Evolutionary conservation across 192 early-diverging fungal species (phyloP).

Genomic region (Coemansia reversa): DNA sequence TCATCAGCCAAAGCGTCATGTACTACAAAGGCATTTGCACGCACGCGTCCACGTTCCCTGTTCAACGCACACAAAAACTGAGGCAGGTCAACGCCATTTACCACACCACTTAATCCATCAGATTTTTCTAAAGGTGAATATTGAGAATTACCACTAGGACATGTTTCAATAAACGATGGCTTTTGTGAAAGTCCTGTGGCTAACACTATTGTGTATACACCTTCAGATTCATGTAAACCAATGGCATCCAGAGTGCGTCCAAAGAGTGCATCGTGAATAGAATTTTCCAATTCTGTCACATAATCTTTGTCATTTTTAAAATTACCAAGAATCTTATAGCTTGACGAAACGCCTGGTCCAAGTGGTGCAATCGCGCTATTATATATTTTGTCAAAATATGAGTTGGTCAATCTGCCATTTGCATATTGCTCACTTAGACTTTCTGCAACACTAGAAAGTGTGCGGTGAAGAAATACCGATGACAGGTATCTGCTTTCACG

Average conservation of each 20-base stretch:
- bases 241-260: slow-evolving; percentile 41
- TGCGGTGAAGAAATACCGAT: slow-evolving; percentile 42
- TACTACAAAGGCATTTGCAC: slow-evolving; percentile 18
- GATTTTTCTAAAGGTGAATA: slow-evolving; percentile 13
- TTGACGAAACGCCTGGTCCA: slow-evolving; percentile 20
- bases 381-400: slow-evolving; percentile 22
- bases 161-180: slow-evolving; percentile 16
- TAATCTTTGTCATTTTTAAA: slow-evolving; percentile 21
- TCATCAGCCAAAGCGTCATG: slow-evolving; percentile 30
- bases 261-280: slow-evolving; percentile 36
- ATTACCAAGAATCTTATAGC: slow-evolving; percentile 43
- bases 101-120: not conserved
- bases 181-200: slow-evolving; percentile 17
- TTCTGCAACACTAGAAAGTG: slow-evolving; percentile 26
- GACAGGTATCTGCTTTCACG: slow-evolving; percentile 24
- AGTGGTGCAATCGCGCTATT: slow-evolving; percentile 20
- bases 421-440: slow-evolving; percentile 21
- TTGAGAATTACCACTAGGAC: slow-evolving; percentile 10
- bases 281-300: slow-evolving; percentile 9
- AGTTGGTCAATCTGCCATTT: not conserved
- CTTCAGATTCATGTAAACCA: slow-evolving; percentile 25
- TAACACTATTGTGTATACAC: slow-evolving; percentile 44
- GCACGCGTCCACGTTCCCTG: slow-evolving; percentile 11
- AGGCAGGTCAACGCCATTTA: slow-evolving; percentile 41
- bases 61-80: slow-evolving; percentile 38